phyloP scores from a whole-genome alignment of 78 protist species.

The Dictyostelium firmibasis region DNA sequence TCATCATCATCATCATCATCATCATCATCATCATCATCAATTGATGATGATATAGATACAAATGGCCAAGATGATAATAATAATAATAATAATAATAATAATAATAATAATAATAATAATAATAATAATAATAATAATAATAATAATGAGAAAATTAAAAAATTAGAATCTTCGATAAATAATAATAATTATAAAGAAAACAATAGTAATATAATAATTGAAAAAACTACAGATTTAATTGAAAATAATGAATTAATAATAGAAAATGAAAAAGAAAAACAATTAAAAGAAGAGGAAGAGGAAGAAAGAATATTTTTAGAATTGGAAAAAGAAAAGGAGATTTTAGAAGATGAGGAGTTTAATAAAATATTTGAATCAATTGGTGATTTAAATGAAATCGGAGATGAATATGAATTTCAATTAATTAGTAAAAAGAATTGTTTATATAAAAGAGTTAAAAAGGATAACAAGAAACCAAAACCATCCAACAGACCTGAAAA shows the following conservation, averaged over 20 bases:
- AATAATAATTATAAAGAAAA: neutral
- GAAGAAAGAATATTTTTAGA: neutral
- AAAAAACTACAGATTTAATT: neutral
- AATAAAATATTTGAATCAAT: neutral
- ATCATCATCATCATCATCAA: too few relatives aligned
- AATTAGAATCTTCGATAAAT: neutral
- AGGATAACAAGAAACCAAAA: neutral
- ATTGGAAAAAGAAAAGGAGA: neutral
- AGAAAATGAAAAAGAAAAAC: neutral
- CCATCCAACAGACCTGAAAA: neutral
- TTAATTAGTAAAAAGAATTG: constrained; percentile 3
- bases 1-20: neutral
- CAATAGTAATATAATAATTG: neutral
- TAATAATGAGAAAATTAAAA: neutral
- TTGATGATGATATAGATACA: too few relatives aligned
- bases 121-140: neutral
- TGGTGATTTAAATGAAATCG: neutral
- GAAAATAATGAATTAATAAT: neutral
- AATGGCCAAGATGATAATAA: too few relatives aligned
- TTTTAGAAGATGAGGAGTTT: neutral
- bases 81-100: too few relatives aligned
- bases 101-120: too few relatives aligned
- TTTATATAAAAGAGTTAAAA: neutral
- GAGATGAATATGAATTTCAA: constrained; percentile 1
- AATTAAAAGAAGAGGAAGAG: neutral